These are phyloP conservation scores for Suillus fuscotomentosus DNA, from an alignment of 768 basidiomycete species.

Conservation along the genomic window DNA sequence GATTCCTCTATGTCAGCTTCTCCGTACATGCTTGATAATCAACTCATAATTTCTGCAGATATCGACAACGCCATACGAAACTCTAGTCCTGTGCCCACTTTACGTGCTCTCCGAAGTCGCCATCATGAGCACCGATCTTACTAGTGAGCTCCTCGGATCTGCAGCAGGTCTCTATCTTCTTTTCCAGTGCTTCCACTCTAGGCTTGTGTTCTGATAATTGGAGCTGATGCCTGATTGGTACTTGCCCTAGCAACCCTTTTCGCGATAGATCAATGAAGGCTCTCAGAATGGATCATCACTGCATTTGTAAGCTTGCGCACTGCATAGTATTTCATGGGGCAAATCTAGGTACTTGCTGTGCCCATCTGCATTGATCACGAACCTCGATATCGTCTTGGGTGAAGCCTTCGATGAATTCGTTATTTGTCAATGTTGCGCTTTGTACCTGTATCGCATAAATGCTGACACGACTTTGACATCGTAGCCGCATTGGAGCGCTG, in stretches of 20 bases:
- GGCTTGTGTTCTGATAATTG: conserved; percentile 69
- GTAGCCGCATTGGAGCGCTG: conserved; percentile 49
- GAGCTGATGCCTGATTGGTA: conserved; percentile 65
- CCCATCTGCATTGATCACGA: conserved; percentile 78
- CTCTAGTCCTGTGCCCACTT: conserved; percentile 52
- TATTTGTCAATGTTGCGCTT: conserved; percentile 55
- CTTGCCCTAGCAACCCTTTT: conserved; percentile 71
- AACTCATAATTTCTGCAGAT: too few species aligned
- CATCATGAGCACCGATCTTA: conserved; percentile 34
- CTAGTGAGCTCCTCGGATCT: conserved; percentile 73
- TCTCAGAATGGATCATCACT: conserved; percentile 69
- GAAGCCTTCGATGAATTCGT: conserved; percentile 73
- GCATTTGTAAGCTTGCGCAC: conserved; percentile 46
- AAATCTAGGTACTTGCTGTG: conserved; percentile 59
- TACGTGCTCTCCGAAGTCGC: conserved; percentile 68
- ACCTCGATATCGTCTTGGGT: conserved; percentile 68
- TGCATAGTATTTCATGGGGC: conserved; percentile 6
- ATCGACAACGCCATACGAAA: conserved; percentile 38
- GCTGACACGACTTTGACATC: conserved; percentile 12
- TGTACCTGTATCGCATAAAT: conserved; percentile 52
- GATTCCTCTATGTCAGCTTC: too few species aligned
- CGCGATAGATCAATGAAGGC: conserved; percentile 58
- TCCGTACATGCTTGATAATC: too few species aligned
- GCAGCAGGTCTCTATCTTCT: conserved; percentile 76
- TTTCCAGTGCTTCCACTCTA: conserved; percentile 65